These are phyloP conservation scores for Suillus decipiens DNA, from an alignment of 768 basidiomycete genomes.

Conservation along the genomic window DNA sequence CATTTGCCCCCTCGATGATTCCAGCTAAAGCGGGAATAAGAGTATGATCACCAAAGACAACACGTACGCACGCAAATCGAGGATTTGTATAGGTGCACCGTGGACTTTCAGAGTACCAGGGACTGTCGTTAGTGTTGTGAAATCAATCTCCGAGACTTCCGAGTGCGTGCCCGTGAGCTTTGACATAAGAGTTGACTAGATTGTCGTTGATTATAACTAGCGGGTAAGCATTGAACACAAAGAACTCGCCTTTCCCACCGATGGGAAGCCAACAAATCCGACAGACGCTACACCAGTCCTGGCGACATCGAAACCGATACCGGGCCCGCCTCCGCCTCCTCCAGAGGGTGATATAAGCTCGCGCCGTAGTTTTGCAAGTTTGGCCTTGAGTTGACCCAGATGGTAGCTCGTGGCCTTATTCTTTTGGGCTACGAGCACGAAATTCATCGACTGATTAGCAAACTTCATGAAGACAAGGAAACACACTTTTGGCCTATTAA, in stretches of 20 bases:
- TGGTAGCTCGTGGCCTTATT: slow-evolving; percentile 97
- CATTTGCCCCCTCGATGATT: slow-evolving; percentile 97
- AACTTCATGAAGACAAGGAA: slow-evolving; percentile 12
- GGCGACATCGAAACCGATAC: slow-evolving; percentile 96
- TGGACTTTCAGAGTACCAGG: slow-evolving; percentile 94
- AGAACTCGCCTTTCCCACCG: slow-evolving; percentile 81
- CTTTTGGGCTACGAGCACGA: slow-evolving; percentile 71
- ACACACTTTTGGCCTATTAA: slow-evolving; percentile 76
- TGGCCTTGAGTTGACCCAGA: slow-evolving; percentile 95
- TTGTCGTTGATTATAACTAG: slow-evolving; percentile 7
- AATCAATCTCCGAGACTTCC: slow-evolving; percentile 94
- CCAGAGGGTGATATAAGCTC: slow-evolving; percentile 83
- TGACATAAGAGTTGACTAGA: slow-evolving; percentile 89
- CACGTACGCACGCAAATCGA: slow-evolving; percentile 75
- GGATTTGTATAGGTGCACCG: slow-evolving; percentile 93
- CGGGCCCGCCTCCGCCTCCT: slow-evolving; percentile 85
- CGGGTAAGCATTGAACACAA: slow-evolving; percentile 11
- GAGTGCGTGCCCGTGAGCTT: slow-evolving; percentile 97
- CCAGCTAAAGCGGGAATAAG: slow-evolving; percentile 58
- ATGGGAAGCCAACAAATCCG: slow-evolving; percentile 90
- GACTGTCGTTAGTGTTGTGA: slow-evolving; percentile 94
- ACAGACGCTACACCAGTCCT: slow-evolving; percentile 97
- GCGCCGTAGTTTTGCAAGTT: slow-evolving; percentile 93
- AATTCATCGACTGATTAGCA: slow-evolving; percentile 15
- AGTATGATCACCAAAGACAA: not conserved